These are phyloP conservation scores for Paracamarosporium sp. DNA, from an alignment of 2,329 filamentous ascomycete genomes.

Conservation along the genomic window DNA sequence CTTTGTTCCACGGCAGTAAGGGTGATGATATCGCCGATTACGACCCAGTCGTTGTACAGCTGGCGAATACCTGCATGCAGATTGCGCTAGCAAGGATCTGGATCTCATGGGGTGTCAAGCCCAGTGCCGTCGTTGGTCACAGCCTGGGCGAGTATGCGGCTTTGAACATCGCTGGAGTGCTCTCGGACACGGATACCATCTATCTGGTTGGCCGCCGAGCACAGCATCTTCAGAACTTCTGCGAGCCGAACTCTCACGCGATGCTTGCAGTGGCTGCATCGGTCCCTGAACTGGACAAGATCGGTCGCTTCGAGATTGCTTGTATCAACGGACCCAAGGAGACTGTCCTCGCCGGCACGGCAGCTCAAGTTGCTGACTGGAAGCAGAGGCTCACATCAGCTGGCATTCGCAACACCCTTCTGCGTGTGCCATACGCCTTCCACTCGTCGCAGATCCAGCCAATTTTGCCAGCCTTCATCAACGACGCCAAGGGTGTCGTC, in stretches of 20 bases:
- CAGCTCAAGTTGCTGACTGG: slow-evolving; percentile 64
- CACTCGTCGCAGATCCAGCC: slow-evolving; percentile 71
- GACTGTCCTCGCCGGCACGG: slow-evolving; percentile 42
- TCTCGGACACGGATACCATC: slow-evolving; percentile 41
- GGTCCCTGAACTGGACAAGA: not conserved
- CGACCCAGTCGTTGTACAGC: slow-evolving; percentile 35
- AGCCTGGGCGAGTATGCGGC: slow-evolving; percentile 52
- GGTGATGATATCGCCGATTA: slow-evolving; percentile 6
- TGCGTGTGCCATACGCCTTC: slow-evolving; percentile 71
- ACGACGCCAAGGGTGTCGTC: slow-evolving; percentile 59
- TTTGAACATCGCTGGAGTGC: slow-evolving; percentile 42
- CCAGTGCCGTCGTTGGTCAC: slow-evolving; percentile 28
- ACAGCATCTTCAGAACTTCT: slow-evolving; percentile 29
- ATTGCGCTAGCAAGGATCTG: slow-evolving; percentile 38
- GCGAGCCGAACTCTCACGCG: slow-evolving; percentile 29
- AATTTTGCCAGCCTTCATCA: slow-evolving; percentile 67
- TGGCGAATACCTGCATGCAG: slow-evolving; percentile 49
- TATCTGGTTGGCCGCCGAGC: slow-evolving; percentile 45
- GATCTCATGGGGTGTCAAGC: slow-evolving; percentile 19
- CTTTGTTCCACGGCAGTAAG: slow-evolving; percentile 15
- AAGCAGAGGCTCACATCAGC: slow-evolving; percentile 56
- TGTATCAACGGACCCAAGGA: slow-evolving; percentile 41
- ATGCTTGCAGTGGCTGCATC: slow-evolving; percentile 40
- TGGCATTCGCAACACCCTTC: slow-evolving; percentile 65
- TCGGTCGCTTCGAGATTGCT: slow-evolving; percentile 23